These are phyloP conservation scores for Apiospora malaysiana DNA, from an alignment of 2,329 filamentous ascomycete genomes.

Conservation along the genomic window DNA sequence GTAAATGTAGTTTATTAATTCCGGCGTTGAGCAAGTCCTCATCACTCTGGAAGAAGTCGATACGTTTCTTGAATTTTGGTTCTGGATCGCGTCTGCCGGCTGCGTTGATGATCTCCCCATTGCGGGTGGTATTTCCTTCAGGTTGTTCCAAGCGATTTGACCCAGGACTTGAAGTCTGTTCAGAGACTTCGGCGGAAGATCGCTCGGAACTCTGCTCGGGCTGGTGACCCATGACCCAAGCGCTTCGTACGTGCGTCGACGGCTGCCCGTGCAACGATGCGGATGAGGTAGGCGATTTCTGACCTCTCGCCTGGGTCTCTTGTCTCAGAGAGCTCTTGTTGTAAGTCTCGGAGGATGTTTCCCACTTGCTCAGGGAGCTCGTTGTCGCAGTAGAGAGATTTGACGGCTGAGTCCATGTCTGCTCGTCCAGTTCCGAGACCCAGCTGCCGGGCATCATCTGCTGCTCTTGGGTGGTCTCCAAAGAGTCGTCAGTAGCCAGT, in stretches of 20 bases:
- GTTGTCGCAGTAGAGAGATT: neutral
- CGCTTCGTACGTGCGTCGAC: neutral
- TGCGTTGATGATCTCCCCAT: neutral
- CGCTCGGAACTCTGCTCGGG: too few relatives aligned
- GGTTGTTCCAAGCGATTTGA: neutral
- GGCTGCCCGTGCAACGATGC: neutral
- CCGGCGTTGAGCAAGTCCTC: neutral
- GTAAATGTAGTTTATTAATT: neutral
- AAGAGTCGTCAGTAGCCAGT: neutral
- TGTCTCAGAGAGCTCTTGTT: neutral
- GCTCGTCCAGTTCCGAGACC: neutral
- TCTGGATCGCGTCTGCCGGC: neutral
- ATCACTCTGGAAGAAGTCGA: constrained; percentile 12
- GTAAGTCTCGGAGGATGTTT: neutral
- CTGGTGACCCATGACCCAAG: neutral
- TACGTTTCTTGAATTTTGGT: constrained; percentile 12
- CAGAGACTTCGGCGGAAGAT: neutral
- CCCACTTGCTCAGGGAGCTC: neutral
- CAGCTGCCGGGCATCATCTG: neutral
- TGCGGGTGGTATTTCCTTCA: neutral
- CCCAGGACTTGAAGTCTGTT: neutral
- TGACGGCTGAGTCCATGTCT: neutral
- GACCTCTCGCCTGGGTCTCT: neutral
- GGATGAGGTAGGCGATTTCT: neutral
- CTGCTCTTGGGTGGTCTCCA: neutral